Conservation (phyloP, 306 rosid species). For the Dicorynia guianensis region DNA sequence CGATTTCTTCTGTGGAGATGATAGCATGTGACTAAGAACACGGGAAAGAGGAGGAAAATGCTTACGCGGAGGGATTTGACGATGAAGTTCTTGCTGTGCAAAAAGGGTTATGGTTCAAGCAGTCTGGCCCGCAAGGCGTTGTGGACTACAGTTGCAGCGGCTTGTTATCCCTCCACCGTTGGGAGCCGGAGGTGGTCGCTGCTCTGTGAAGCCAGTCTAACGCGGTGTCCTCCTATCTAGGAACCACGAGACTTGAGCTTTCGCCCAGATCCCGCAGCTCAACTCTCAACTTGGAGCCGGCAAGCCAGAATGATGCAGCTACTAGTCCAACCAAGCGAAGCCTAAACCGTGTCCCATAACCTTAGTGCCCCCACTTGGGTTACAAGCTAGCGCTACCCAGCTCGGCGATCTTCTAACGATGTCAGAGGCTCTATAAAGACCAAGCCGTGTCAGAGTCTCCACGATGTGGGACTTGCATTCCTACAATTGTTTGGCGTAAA, state of each 20-base stretch:
- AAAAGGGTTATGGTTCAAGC: conserved; percentile 22
- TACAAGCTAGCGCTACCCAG: conserved; percentile 3
- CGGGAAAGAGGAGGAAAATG: background rate
- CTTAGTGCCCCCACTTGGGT: conserved; percentile 6
- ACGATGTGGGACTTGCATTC: too few species aligned
- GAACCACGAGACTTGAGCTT: too few species aligned
- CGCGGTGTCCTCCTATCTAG: too few species aligned
- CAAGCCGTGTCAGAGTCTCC: too few species aligned
- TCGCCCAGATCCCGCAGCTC: background rate
- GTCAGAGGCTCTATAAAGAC: too few species aligned
- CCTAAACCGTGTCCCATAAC: background rate
- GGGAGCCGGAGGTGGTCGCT: conserved; percentile 38
- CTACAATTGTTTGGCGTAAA: too few species aligned
- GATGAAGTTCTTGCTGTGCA: conserved; percentile 65
- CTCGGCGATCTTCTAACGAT: background rate
- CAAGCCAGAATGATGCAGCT: too few species aligned
- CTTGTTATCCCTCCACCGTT: conserved; percentile 41
- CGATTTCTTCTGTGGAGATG: too few species aligned
- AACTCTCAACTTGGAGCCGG: too few species aligned
- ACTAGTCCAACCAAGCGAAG: too few species aligned
- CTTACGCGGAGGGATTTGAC: conserved; percentile 78
- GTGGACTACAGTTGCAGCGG: background rate
- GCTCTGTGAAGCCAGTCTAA: conserved; percentile 51
- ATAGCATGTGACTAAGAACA: background rate
- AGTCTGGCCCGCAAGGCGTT: background rate